These are phyloP conservation scores for Trametes punicea DNA, from an alignment of 768 basidiomycete species.

Conservation along the genomic window DNA sequence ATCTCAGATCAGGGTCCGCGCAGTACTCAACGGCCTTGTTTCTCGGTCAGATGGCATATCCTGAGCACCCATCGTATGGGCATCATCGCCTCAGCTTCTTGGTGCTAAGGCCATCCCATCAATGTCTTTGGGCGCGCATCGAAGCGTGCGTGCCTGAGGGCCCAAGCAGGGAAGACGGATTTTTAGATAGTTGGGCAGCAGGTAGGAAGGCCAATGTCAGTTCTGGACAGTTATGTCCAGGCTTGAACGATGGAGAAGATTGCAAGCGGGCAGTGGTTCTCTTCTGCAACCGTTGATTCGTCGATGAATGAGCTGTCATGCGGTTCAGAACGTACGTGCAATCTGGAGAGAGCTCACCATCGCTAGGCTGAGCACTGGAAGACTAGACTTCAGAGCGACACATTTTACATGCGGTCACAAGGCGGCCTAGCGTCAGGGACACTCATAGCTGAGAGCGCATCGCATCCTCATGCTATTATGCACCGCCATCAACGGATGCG, in stretches of 20 bases:
- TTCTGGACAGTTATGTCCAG: no score
- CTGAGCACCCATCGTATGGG: background rate
- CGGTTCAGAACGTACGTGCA: no score
- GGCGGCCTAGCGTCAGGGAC: background rate
- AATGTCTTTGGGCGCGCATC: no score
- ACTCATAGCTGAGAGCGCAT: background rate
- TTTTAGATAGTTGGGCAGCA: background rate
- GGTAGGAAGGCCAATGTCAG: no score
- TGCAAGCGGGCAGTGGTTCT: no score
- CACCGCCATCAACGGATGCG: background rate
- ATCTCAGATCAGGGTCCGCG: background rate
- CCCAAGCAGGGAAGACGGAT: background rate
- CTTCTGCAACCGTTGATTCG: no score
- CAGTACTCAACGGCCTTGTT: background rate
- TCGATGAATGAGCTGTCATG: no score
- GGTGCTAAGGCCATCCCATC: background rate
- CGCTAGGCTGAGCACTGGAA: background rate
- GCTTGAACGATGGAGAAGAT: no score
- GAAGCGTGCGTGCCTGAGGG: background rate
- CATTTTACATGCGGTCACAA: background rate
- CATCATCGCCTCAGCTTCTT: background rate
- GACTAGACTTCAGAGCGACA: background rate
- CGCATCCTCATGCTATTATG: background rate
- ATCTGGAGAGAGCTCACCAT: no score
- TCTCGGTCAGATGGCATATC: background rate